Evolutionary conservation across 2,329 filamentous ascomycete species (phyloP).

Genomic region (Pseudonectria buxi): DNA sequence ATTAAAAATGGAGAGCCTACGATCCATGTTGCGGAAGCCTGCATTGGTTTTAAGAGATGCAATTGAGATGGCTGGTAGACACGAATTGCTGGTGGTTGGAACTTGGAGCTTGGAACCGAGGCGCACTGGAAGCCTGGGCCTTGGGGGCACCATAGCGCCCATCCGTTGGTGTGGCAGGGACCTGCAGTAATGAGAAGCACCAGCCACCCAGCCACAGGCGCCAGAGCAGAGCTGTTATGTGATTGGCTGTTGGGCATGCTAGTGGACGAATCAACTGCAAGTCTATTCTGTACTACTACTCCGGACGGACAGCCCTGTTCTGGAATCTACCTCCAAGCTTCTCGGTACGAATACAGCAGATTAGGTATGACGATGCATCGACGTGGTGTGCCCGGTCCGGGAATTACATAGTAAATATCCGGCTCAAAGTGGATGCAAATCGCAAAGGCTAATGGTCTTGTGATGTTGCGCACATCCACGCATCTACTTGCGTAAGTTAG

Average conservation of each 20-base stretch:
- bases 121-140: slow-evolving; percentile 6
- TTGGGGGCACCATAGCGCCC: neutral
- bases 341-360: no score
- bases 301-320: neutral
- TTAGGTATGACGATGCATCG: no score
- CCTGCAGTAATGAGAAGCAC: no score
- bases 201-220: slow-evolving; percentile 5
- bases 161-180: slow-evolving; percentile 1
- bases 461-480: no score
- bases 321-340: no score
- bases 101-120: slow-evolving; percentile 10
- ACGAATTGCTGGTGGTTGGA: slow-evolving; percentile 21
- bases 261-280: neutral
- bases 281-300: neutral
- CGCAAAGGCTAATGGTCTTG: no score
- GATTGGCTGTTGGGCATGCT: slow-evolving; percentile 4
- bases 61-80: slow-evolving; percentile 23
- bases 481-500: no score
- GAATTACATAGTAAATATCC: no score
- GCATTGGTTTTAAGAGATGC: slow-evolving; percentile 16
- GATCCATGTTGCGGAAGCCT: slow-evolving; percentile 3
- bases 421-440: no score
- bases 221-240: neutral
- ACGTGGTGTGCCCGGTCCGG: no score
- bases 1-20: neutral